Base-by-base conservation (phyloP, 163 green algal species). In the Chlorella variabilis region DNA sequence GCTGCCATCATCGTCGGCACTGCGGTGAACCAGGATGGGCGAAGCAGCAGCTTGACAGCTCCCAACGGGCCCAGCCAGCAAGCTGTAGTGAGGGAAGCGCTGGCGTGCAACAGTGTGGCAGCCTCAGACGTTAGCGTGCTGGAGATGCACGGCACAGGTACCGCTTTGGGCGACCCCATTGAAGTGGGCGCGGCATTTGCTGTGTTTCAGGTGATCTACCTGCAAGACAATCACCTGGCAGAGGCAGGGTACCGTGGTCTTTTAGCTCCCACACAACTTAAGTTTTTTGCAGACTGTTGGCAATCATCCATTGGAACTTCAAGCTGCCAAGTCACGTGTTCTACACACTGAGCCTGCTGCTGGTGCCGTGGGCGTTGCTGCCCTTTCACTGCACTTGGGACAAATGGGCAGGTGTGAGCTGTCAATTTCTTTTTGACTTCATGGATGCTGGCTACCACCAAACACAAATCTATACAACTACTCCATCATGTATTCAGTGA, bases 341-440 rank as follows among this genome's bases (percentile, higher is more conserved):
- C 91, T 94, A n/a, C 94, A 98, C 81, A 87, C 90, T 25, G 94
- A 98, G 84, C 90, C 94, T 45, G 93, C 86, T n/a, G 87, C 91
- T 33, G 94, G 94, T 87, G 15, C 81, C 92, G 77, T 96, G 2
- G 54, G 83, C 13, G 87, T 94, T 20, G 87, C 84, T 2, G 42
- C 36, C 31, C 33, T 77, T 25, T 73, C n/a, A 4, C 39, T 80
- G 25, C 80, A 56, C 45, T 31, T 76, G 31, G 49, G 49, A 1
- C 41, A 29, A 18, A 29, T 4, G 31, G 73, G 73, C 54, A 80
- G 73, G 73, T 59, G 21, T 23, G 68, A 21, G 31, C 34, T n/a
- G n/a, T 23, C 51, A 17, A 21, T 15, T 31, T 71, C 15, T 25
- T 2, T 29, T 33, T 54, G 33, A 62, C 67, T 11, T 54, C 1